Percentiles rank a stretch among this genome's conserved stretches.
Evolutionary conservation across 176 grass and related monocot species (phyloP).

Genomic region (Themeda triandra): DNA sequence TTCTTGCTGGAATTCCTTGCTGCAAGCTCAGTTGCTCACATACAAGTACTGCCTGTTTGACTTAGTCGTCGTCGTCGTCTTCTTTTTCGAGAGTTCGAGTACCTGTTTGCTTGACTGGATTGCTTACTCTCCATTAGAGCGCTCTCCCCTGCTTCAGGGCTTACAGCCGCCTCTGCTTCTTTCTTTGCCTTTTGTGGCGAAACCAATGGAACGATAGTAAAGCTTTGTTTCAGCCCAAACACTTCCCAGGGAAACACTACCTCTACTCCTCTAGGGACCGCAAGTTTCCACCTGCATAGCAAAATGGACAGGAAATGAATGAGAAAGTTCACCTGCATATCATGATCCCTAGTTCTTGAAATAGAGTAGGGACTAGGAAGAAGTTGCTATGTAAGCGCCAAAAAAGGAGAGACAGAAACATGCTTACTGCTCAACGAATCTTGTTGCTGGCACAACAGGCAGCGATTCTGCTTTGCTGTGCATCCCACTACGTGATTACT

Average conservation of each 20-base stretch:
- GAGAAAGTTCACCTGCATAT: background rate
- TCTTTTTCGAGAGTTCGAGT: background rate
- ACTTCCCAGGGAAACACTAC: background rate
- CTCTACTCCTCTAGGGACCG: background rate
- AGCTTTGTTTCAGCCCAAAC: background rate
- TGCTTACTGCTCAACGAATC: background rate
- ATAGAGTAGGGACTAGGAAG: background rate
- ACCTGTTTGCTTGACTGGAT: background rate
- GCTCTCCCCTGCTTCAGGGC: background rate
- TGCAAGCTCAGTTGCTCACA: background rate
- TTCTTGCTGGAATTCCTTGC: background rate
- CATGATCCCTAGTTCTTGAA: conserved; percentile 6
- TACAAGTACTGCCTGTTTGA: background rate
- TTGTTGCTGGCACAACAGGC: background rate
- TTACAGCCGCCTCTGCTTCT: background rate
- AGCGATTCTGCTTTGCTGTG: background rate
- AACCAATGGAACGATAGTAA: background rate
- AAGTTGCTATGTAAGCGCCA: background rate
- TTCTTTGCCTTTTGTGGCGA: conserved; percentile 14
- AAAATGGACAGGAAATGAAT: conserved; percentile 4
- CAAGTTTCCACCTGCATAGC: conserved; percentile 9
- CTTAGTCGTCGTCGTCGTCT: background rate
- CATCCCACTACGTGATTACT: background rate
- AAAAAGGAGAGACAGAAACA: background rate
- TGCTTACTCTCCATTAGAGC: background rate